Percentiles rank a stretch among this genome's conserved stretches.
These are phyloP conservation scores for Alternaria sp. DNA, from an alignment of 2,329 filamentous ascomycete species.

Conservation along the genomic window DNA sequence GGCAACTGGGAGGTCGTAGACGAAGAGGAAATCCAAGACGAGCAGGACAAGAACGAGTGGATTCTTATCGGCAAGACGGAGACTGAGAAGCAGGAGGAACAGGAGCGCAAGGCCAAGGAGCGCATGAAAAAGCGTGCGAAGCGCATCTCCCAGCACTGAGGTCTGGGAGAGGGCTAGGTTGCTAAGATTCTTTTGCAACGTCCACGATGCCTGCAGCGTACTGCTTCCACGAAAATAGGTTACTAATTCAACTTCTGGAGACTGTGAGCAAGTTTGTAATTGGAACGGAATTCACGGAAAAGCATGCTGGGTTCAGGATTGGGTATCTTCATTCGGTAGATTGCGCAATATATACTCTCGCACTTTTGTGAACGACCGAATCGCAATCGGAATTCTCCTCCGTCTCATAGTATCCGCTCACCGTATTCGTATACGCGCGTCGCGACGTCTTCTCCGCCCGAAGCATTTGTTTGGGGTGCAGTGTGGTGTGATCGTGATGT, in stretches of 20 bases:
- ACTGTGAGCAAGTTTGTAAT: background rate
- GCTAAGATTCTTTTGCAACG: background rate
- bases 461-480: background rate
- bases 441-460: background rate
- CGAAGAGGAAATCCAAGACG: background rate
- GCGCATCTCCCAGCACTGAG: background rate
- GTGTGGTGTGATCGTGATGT: background rate
- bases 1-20: background rate
- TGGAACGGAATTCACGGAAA: background rate
- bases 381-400: background rate
- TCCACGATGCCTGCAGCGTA: too few relatives aligned
- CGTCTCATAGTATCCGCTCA: background rate
- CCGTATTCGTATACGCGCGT: background rate
- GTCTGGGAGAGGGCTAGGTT: background rate
- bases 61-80: slow-evolving; percentile 8
- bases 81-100: slow-evolving; percentile 1
- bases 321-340: slow-evolving; percentile 17
- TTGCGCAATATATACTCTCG: background rate
- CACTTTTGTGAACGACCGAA: background rate
- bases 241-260: background rate
- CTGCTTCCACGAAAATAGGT: too few relatives aligned
- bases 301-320: background rate
- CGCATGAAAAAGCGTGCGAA: background rate
- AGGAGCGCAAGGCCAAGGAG: background rate
- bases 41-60: slow-evolving; percentile 2